A percentile compares a stretch with the other conserved stretches of the same genome.
phyloP scores from a whole-genome alignment of 345 rosid genomes.

The Physaria fendleri region DNA sequence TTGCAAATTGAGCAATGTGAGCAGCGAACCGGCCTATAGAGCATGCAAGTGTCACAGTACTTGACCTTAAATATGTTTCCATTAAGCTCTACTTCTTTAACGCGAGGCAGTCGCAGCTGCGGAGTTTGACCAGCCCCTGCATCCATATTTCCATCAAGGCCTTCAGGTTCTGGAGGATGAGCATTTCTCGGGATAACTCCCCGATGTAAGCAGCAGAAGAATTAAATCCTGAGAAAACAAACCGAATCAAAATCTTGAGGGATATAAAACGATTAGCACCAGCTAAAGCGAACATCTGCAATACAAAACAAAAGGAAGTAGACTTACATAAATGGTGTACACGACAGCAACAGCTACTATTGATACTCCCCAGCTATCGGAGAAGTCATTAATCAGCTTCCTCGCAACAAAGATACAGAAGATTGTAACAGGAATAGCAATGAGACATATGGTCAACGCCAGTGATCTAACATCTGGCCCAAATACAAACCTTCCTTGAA shows the following conservation, averaged over 20 bases:
- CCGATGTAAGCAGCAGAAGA: too few relatives aligned
- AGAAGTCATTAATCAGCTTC: conserved; percentile 69
- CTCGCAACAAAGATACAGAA: conserved; percentile 86
- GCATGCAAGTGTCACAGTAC: conserved; percentile 98
- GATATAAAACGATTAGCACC: too few relatives aligned
- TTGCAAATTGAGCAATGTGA: conserved; percentile 99
- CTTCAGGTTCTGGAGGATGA: conserved; percentile 95
- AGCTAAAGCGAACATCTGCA: neutral
- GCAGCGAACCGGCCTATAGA: conserved; percentile 94
- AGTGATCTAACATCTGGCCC: conserved; percentile 98
- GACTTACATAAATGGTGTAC: conserved; percentile 65
- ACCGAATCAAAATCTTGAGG: too few relatives aligned
- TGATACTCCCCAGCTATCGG: conserved; percentile 70
- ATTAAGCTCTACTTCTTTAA: conserved; percentile 77
- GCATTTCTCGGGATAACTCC: conserved; percentile 87
- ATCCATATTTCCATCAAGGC: conserved; percentile 51
- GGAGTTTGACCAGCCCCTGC: conserved; percentile 69
- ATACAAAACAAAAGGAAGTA: neutral
- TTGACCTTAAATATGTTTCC: conserved; percentile 73
- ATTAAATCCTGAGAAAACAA: too few relatives aligned
- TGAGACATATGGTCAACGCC: conserved; percentile 69
- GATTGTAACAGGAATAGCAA: conserved; percentile 66
- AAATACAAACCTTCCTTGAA: conserved; percentile 84
- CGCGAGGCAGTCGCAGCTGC: conserved; percentile 73
- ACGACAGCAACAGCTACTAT: conserved; percentile 50